Base-by-base conservation (phyloP, 768 basidiomycete species). In the Tylopilus rubrobrunneus region DNA sequence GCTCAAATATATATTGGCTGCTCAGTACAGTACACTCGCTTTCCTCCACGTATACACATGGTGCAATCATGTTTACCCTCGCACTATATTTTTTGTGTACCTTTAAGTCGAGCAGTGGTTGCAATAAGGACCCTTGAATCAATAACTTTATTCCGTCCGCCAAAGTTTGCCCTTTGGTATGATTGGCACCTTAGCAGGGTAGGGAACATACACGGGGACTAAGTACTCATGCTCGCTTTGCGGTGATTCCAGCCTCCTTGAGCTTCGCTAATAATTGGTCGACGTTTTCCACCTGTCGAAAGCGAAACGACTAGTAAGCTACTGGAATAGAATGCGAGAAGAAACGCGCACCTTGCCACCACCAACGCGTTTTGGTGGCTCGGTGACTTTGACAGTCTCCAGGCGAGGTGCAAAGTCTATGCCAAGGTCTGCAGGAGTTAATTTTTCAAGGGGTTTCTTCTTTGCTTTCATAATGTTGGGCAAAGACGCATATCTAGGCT, bases 381-480 rank as follows among this genome's bases (percentile, higher is more conserved):
- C 96, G 2, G 83, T 73, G 25, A 98, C 89, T 61, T 89, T 91
- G 65, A 98, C 63, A 0, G 85, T 92, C 75, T 97, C 90, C 27
- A 98, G 73, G 31, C 82, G 78, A 15, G 93, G 92, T 0, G 83
- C 80, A 50, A 92, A 80, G 73, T 98, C 92, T 23, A 98, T 76
- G 7, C 85, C 84, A 23, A 98, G 83, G 61, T 94, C 92, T 23
- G 77, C 75, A 1, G 92, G 78, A 15, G 81, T 82, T 48, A 97
- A 63, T 66, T 90, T 93, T 72, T 95, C 86, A 41, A 98, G 72
- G 14, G 89, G 86, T 76, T 99, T 99, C 81, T 98, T 99, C 80
- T 98, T 98, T n/a, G 97, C 97, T 72, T 96, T 95, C 92, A 96
- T 96, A 71, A 96, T 96, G 62, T 92, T 94, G 4, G 93, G 92